phyloP scores from a whole-genome alignment of 805 yeast genomes.

The Isabelozyma gotoi region DNA sequence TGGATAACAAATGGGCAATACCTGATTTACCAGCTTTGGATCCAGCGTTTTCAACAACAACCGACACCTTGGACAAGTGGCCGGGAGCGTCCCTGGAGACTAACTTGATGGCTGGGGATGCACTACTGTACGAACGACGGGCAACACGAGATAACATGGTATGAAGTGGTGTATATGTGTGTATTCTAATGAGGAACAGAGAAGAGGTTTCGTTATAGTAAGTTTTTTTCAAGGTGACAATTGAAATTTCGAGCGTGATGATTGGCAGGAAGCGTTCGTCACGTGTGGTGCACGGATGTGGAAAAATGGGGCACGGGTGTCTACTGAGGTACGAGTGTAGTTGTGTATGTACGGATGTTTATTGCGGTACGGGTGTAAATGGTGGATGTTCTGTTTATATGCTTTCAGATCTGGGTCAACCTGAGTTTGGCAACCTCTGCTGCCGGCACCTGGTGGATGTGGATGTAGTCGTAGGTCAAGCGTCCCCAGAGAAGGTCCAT shows the following conservation, averaged over 20 bases:
- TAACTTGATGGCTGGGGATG: constrained; percentile 45
- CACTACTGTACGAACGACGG: constrained; percentile 43
- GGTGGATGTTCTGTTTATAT: too few relatives aligned
- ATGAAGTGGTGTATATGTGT: not conserved
- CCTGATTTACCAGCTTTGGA: constrained; percentile 77
- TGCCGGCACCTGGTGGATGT: constrained; percentile 39
- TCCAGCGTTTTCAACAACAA: constrained; percentile 81
- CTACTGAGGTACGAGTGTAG: too few relatives aligned
- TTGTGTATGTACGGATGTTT: too few relatives aligned
- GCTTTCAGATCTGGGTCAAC: constrained; percentile 54
- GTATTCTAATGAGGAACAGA: not conserved
- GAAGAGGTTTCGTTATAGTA: not conserved
- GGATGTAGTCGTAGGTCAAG: constrained; percentile 60
- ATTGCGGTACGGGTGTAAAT: too few relatives aligned
- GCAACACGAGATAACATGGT: constrained; percentile 43
- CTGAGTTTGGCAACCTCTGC: constrained; percentile 27
- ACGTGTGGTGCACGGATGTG: too few relatives aligned
- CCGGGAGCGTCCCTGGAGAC: constrained; percentile 60
- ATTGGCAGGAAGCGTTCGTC: not conserved
- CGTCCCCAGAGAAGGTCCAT: constrained; percentile 84
- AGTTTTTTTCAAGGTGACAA: not conserved
- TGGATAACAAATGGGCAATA: constrained; percentile 78
- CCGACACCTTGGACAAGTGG: constrained; percentile 71
- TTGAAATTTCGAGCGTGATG: not conserved
- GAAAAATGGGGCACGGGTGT: not conserved